Base-by-base conservation (phyloP, 441 rosid genomes). In the Euphorbia celastroides region DNA sequence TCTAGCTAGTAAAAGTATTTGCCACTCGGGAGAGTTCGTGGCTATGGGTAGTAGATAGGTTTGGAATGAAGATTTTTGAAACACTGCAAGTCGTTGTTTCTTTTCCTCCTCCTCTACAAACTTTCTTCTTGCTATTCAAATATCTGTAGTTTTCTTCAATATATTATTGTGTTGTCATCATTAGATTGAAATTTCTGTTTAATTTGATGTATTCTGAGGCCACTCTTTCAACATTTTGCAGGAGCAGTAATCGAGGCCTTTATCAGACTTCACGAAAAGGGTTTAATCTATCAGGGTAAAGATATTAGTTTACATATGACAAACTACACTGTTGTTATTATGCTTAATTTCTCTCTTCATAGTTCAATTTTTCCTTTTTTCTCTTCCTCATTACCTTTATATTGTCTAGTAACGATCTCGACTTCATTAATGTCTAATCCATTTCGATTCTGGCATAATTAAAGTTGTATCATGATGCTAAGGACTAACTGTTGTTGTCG, bases 241-340 rank as follows among this genome's bases (percentile, higher is more conserved):
- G 99, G 90, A 70, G 93, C 97, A 58, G 99, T 93, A 57, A 65
- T 79, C 52, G 99, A 93, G 86, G 99, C 99, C 1, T 93, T 93
- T 80, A 79, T 89, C 72, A 83, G 80, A 80, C 99, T 93, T 77
- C 96, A 93, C 48, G 89, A 91, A 69, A 93, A 91, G 79, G 99
- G 99, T 25, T 84, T 91, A 73, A 91, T 93, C 73, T 93, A 93
- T 79, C 96, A 84, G 89, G 97, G 99, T 86, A 79, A 41, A 30
- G 5, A 11, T 46, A 7, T 11, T 65, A 68, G 34, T 62, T 64
- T 14, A 62, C 20, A 41, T 56, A 52, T 20, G 34, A 36, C 58
- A 20, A 54, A 36, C 61, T 68, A 62, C 17, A 19, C 16, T 48
- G 12, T 38, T 1, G 12, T 38, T 38, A 38, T 9, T 38, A 9